phyloP scores from a whole-genome alignment of 2,329 filamentous ascomycete species.

The Aspergillus pseudonomiae region DNA sequence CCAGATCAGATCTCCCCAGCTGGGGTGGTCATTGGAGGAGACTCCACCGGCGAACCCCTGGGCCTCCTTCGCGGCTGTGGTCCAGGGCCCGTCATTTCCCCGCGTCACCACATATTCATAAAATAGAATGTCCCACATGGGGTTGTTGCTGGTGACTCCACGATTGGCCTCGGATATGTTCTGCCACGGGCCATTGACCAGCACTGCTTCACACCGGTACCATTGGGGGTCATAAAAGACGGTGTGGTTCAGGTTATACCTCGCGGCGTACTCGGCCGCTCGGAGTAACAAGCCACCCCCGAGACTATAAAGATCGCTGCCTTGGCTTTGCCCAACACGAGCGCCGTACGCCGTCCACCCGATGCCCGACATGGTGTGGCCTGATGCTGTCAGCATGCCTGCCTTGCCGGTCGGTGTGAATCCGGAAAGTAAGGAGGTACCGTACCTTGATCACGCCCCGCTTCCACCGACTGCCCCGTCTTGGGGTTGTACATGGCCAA shows the following conservation, averaged over 20 bases:
- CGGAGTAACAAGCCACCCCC: slow-evolving; percentile 38
- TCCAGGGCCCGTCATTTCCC: slow-evolving; percentile 23
- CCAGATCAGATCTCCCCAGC: slow-evolving; percentile 37
- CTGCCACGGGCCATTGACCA: slow-evolving; percentile 45
- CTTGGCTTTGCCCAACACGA: slow-evolving; percentile 39
- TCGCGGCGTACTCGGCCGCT: slow-evolving; percentile 44
- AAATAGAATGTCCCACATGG: slow-evolving; percentile 30
- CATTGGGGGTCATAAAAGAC: slow-evolving; percentile 41
- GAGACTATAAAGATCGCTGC: slow-evolving; percentile 37
- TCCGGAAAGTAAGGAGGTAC: background rate
- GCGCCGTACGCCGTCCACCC: slow-evolving; percentile 42
- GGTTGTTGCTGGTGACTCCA: slow-evolving; percentile 22
- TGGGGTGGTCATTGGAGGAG: slow-evolving; percentile 24
- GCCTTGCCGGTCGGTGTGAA: too few relatives aligned
- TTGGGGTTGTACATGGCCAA: slow-evolving; percentile 30
- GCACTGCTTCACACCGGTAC: slow-evolving; percentile 44
- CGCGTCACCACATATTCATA: slow-evolving; percentile 35
- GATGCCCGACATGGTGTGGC: slow-evolving; percentile 34
- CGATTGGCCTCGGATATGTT: slow-evolving; percentile 25
- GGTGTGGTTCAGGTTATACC: slow-evolving; percentile 40
- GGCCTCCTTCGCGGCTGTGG: slow-evolving; percentile 15
- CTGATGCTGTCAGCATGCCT: slow-evolving; percentile 11
- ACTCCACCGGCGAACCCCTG: slow-evolving; percentile 21
- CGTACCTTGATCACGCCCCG: slow-evolving; percentile 41
- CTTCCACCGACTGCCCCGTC: slow-evolving; percentile 43